Evolutionary conservation across 176 grass and related monocot species (phyloP), one percentile per base, ranked within the genome.

Genomic region (Eragrostis curvula): DNA sequence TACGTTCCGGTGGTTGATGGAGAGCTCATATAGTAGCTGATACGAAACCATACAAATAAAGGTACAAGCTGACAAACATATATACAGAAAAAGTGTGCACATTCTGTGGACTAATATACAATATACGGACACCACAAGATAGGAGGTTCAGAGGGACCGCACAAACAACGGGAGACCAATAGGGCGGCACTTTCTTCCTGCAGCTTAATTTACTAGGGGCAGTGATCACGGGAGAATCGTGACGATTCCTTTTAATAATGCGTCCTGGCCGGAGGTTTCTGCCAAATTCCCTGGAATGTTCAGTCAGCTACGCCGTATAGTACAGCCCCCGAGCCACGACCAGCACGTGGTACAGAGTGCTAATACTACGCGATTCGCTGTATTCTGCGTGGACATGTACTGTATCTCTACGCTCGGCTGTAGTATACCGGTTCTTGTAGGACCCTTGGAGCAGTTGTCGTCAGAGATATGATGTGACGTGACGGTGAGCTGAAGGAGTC

Each of bases 381-480:
- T 64, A 64, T 32, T 3, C 40, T 11, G n/a, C 5, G 17, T 20
- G 17, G 43, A 4, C 4, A 2, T 2, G 32, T 36, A 36, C 32
- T 2, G 2, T 36, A 13, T 32, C 1, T 13, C 3, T 50, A 81
- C 39, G 39, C 51, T 25, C 23, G 28, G 13, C 28, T 23, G 70
- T 36, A 2, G 32, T 39, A 41, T 16, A 7, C 2, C 45, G 51
- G 64, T 29, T 36, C 20, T 10, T 15, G 13, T 58, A 64, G 16
- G 62, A 2, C 39, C 39, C 24, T 1, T 27, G 62, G 3, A 69
- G 25, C 63, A 20, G 45, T 53, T 20, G 44, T 21, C n/a, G 70
- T 73, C 81, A 51, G 77, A 16, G 61, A 67, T 13, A 59, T 21
- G 14, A 44, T 27, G 55, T 3, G 60, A 83, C 30, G n/a, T 8